phyloP scores from a whole-genome alignment of 2,329 filamentous ascomycete species.

The Cladophialophora chaetospira region DNA sequence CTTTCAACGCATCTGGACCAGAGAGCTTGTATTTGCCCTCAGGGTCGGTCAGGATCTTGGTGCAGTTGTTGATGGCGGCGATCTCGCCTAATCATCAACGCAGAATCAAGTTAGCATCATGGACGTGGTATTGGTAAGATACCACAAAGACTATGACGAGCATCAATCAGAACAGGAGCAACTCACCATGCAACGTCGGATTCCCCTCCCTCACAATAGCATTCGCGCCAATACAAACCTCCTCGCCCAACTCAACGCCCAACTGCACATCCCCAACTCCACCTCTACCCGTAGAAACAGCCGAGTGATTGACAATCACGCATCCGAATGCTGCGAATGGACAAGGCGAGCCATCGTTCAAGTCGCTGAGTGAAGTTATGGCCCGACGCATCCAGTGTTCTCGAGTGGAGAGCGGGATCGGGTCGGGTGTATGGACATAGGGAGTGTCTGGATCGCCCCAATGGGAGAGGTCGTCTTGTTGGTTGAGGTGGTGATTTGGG shows the following conservation, averaged over 20 bases:
- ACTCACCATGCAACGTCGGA: conserved; percentile 54
- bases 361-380: conserved; percentile 44
- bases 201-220: conserved; percentile 49
- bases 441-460: background rate
- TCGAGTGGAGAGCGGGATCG: conserved; percentile 43
- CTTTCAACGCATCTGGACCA: conserved; percentile 44
- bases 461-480: background rate
- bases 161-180: no score
- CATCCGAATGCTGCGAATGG: conserved; percentile 57
- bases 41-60: conserved; percentile 50
- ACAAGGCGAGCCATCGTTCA: conserved; percentile 48
- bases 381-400: conserved; percentile 57
- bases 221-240: conserved; percentile 56
- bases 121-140: no score
- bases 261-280: background rate
- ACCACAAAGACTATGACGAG: no score
- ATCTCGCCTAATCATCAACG: conserved; percentile 49
- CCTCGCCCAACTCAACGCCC: conserved; percentile 27
- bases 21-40: conserved; percentile 44
- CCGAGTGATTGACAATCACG: conserved; percentile 59
- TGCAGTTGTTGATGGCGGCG: conserved; percentile 58
- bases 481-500: background rate
- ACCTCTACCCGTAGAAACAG: conserved; percentile 18
- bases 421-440: background rate
- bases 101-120: no score